Evolutionary conservation across 1,284 basidiomycete genomes (phyloP), one percentile per base, ranked within the genome.

Genomic region (Ustilago hordei): DNA sequence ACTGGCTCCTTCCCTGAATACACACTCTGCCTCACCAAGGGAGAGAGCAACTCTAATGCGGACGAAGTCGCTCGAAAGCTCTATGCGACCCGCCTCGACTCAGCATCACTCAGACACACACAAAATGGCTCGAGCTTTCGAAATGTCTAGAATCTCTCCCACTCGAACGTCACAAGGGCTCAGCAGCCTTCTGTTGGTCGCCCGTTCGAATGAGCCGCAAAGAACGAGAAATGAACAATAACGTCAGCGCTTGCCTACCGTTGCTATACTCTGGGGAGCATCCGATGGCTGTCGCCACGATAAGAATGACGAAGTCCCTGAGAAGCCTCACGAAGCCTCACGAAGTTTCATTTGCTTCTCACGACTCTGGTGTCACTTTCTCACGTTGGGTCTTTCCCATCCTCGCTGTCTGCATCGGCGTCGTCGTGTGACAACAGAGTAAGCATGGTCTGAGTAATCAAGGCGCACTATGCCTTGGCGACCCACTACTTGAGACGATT

Each of bases 321-420:
- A 13, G n/a, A 63, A 31, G 36, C 38, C 56, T 59, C 55, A 13
- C 36, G 66, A 69, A 59, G 4, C 6, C 32, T 43, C 63, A 55
- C 43, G 69, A 65, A 48, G 36, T 28, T 64, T 70, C 68, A 17
- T 45, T 45, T 43, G 39, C 43, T 41, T 17, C 11, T 41, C 13
- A 41, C 39, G 39, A 41, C 15, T 15, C 39, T 15, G 17, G 13
- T 17, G 6, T 41, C 39, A 13, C 11, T 41, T 41, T 17, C 12
- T 41, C 17, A 41, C 39, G 39, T 17, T 41, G 39, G 17, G 15
- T 15, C 4, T 45, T 45, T 45, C 43, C 43, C 43, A 45, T 19
- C n/a, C n/a, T 45, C 19, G 7, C 6, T 15, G 13, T 28, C n/a
- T 19, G 17, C n/a, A 19, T 45, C 43, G 43, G 43, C n/a, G 19